phyloP scores from a whole-genome alignment of 176 grass and related monocot species.

The Stipa capillata region DNA sequence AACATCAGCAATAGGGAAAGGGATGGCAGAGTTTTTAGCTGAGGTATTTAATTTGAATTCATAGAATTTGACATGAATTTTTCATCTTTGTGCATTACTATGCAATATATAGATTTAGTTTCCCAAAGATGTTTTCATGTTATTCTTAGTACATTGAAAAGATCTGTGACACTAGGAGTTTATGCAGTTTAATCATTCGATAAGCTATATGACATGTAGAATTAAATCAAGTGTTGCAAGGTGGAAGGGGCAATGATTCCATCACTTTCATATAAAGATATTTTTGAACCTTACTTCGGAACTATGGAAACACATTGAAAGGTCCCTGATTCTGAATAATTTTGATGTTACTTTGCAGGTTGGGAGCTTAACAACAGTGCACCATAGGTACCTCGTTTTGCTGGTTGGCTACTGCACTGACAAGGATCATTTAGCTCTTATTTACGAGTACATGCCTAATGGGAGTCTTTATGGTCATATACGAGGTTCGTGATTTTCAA shows the following conservation, averaged over 20 bases:
- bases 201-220: neutral
- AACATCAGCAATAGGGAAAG: neutral
- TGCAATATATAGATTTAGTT: neutral
- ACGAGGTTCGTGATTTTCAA: neutral
- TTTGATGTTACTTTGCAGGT: constrained; percentile 10
- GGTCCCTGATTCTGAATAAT: neutral
- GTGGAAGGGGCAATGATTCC: neutral
- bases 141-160: neutral
- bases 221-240: neutral
- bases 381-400: constrained; percentile 28
- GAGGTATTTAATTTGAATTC: constrained; percentile 23
- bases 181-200: neutral
- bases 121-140: neutral
- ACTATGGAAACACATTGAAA: neutral
- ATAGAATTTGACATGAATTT: neutral
- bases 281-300: no score
- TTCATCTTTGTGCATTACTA: neutral
- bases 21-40: constrained; percentile 21
- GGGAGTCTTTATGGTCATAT: constrained; percentile 18
- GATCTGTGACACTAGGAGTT: neutral
- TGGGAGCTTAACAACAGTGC: constrained; percentile 18
- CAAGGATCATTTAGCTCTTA: constrained; percentile 6
- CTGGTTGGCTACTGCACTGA: constrained; percentile 34
- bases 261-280: no score
- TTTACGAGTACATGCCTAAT: constrained; percentile 23